These are phyloP conservation scores for Sordariomycetes sp. DNA, from an alignment of 2,329 filamentous ascomycete genomes.

Conservation along the genomic window DNA sequence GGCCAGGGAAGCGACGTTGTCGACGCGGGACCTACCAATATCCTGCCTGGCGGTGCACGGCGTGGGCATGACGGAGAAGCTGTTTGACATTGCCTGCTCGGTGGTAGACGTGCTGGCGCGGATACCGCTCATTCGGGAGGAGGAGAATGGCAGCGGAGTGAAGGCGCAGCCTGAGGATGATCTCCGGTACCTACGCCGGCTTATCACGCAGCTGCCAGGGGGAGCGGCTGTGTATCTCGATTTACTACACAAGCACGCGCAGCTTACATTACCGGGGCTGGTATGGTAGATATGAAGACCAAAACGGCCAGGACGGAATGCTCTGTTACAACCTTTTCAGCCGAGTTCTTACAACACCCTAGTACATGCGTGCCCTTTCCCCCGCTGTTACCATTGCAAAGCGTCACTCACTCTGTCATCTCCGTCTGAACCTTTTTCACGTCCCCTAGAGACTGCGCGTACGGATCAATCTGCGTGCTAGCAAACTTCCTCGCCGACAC, in stretches of 20 bases:
- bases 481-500: not conserved
- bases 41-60: conserved; percentile 27
- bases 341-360: not conserved
- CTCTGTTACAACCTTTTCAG: not conserved
- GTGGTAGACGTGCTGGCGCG: conserved; percentile 29
- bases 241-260: conserved; percentile 24
- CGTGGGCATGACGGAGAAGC: conserved; percentile 30
- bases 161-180: conserved; percentile 18
- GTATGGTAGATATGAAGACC: not conserved
- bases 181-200: conserved; percentile 19
- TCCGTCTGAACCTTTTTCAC: not conserved
- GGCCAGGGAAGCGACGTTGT: conserved; percentile 23
- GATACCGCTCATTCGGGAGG: conserved; percentile 17
- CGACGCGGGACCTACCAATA: conserved; percentile 22
- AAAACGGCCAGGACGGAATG: not conserved
- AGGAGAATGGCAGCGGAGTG: conserved; percentile 13
- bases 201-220: conserved; percentile 23
- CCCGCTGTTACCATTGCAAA: not conserved
- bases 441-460: not conserved
- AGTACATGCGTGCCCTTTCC: not conserved
- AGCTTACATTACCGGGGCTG: conserved; percentile 16
- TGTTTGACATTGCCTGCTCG: conserved; percentile 29
- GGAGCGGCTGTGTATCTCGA: conserved; percentile 22
- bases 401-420: not conserved
- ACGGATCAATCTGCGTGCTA: not conserved